A percentile compares a stretch with the other conserved stretches of the same genome.
Evolutionary conservation across 345 rosid genomes (phyloP).

Genomic region (Crucihimalaya himalaica): DNA sequence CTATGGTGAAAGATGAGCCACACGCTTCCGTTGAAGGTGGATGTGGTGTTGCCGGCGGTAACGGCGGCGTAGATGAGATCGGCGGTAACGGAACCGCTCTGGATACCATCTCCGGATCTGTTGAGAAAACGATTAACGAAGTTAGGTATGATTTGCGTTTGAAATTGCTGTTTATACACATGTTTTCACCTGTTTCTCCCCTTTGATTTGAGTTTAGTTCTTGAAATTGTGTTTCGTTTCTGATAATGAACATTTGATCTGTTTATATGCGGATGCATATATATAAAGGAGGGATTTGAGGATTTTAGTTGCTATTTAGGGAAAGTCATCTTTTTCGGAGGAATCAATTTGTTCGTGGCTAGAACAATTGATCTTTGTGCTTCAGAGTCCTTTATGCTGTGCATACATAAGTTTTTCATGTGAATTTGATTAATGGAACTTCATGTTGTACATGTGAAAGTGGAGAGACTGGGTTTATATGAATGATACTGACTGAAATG

Average conservation of each 20-base stretch:
- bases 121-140: slow-evolving; percentile 33
- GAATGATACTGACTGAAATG: too few species aligned
- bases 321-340: neutral
- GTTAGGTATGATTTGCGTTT: slow-evolving; percentile 34
- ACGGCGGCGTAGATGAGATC: slow-evolving; percentile 29
- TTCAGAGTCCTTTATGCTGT: neutral
- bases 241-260: neutral
- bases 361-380: neutral
- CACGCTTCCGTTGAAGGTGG: slow-evolving; percentile 13
- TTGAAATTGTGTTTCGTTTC: neutral
- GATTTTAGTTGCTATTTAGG: slow-evolving; percentile 25
- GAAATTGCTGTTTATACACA: slow-evolving; percentile 12
- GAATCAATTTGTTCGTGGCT: neutral
- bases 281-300: neutral
- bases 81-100: slow-evolving; percentile 26
- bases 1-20: slow-evolving; percentile 32
- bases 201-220: neutral
- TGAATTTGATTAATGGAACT: neutral
- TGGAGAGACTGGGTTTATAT: neutral
- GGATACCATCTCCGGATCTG: slow-evolving; percentile 40
- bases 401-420: neutral
- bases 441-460: neutral
- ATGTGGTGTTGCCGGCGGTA: slow-evolving; percentile 17
- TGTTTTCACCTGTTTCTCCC: neutral
- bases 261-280: neutral